Conservation (phyloP, 768 basidiomycete species). For the Kwoniella sp. region DNA sequence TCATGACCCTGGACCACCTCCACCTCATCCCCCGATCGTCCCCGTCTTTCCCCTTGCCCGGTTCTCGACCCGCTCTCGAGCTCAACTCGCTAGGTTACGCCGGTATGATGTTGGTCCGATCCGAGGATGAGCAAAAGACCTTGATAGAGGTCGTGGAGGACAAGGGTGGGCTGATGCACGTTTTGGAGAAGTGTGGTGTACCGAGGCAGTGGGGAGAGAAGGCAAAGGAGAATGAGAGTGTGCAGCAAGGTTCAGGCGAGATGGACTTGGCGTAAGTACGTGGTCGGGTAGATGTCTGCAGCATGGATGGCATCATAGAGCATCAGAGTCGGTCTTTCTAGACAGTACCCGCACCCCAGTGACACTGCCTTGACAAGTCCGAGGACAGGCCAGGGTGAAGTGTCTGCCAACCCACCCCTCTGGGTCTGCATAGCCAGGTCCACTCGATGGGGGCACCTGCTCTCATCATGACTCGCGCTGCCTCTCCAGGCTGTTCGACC, state of each 20-base stretch:
- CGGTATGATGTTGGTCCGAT: constrained; percentile 83
- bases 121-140: constrained; percentile 66
- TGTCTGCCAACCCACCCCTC: too few relatives aligned
- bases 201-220: constrained; percentile 43
- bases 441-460: too few relatives aligned
- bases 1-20: constrained; percentile 61
- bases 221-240: constrained; percentile 19
- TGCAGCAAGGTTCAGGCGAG: constrained; percentile 16
- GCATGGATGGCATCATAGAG: too few relatives aligned
- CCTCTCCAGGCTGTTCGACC: too few relatives aligned
- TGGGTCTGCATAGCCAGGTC: too few relatives aligned
- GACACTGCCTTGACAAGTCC: too few relatives aligned
- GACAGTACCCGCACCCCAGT: too few relatives aligned
- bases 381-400: too few relatives aligned
- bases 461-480: too few relatives aligned
- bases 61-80: constrained; percentile 52
- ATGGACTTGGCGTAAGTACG: constrained; percentile 1
- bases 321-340: too few relatives aligned
- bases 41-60: constrained; percentile 36
- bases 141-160: constrained; percentile 55
- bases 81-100: constrained; percentile 87
- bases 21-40: constrained; percentile 72
- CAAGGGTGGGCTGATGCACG: constrained; percentile 34
- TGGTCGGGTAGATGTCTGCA: too few relatives aligned
- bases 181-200: constrained; percentile 41